Evolutionary conservation across 768 basidiomycete genomes (phyloP).

Genomic region (Candolleomyces eurysporus): DNA sequence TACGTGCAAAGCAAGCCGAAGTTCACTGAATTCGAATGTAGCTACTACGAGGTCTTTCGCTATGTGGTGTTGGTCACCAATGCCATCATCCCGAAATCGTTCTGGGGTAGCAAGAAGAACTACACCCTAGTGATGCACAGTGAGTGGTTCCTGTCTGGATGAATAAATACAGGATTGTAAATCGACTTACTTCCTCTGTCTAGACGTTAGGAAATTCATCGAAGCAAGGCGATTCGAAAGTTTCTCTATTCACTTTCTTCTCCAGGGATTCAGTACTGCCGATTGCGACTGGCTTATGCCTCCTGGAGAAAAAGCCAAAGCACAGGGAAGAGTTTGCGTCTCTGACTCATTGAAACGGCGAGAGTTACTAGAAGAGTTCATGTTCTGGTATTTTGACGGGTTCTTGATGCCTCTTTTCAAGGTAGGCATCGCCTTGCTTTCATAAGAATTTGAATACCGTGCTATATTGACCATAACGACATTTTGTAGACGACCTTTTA

Average conservation of each 20-base stretch:
- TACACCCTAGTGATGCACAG: conserved; percentile 54
- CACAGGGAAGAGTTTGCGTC: conserved; percentile 51
- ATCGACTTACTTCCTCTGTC: not conserved
- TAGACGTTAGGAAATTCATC: conserved; percentile 78
- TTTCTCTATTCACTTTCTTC: conserved; percentile 65
- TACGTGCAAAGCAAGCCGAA: conserved; percentile 59
- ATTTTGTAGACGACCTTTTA: conserved; percentile 81
- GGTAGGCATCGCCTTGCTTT: conserved; percentile 38
- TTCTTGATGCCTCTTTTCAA: conserved; percentile 78
- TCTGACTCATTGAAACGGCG: conserved; percentile 73
- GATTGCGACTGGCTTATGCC: conserved; percentile 81
- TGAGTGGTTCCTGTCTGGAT: conserved; percentile 30
- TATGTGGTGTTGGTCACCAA: conserved; percentile 65
- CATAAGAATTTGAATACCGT: too few species aligned
- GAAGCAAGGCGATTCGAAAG: conserved; percentile 78
- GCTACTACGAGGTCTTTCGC: conserved; percentile 65
- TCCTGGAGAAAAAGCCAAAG: conserved; percentile 29
- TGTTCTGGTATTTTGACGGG: conserved; percentile 94
- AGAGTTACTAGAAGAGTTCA: conserved; percentile 82
- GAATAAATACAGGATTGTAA: not conserved
- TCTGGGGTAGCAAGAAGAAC: conserved; percentile 80
- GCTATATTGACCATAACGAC: too few species aligned
- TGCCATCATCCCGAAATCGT: conserved; percentile 64
- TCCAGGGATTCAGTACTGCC: conserved; percentile 73
- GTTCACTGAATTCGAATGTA: conserved; percentile 78